Evolutionary conservation across 2,329 filamentous ascomycete genomes (phyloP), one percentile per base, ranked within the genome.

Genomic region (Rhynchosporium agropyri): DNA sequence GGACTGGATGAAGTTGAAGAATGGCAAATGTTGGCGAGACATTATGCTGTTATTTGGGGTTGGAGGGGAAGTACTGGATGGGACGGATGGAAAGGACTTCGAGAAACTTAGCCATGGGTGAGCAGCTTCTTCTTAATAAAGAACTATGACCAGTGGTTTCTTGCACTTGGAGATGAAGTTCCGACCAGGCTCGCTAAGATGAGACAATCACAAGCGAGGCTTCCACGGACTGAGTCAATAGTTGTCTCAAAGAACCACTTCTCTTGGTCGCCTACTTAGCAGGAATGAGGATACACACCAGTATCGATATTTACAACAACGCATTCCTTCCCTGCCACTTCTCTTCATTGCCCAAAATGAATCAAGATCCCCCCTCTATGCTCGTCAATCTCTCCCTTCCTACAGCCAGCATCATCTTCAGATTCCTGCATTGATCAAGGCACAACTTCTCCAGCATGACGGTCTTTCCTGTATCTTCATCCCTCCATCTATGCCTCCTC

Each of bases 1-100:
- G 92, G 95, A 71, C 76, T 99, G 66, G 95, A 99, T 77, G 95
- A 99, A 77, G 83, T 97, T 29, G 95, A 99, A 77, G 95, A 99
- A 78, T 96, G 95, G 89, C 83, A 89, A 71, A 77, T 99, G 69
- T 77, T 99, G 70, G 91, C 92, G 0, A 85, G 84, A 67, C 95
- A 99, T 79, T 99, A 99, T 73, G 87, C 93, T 67, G 83, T 99
- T 49, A 88, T 87, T 3, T 98, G 94, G 94, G 95, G 88, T 1
- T 96, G 90, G 85, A 87, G 63, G 60, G 70, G 69, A 20, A 59
- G 36, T 28, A 26, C 33, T 3, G 69, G 67, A 10, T 69, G 65
- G 67, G 65, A 68, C 51, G 58, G 46, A 9, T 64, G 63, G 64
- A 51, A 26, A 31, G 49, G 42, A 45, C 51, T 62, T 43, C 33